Evolutionary conservation across 306 rosid species (phyloP).

Genomic region (Prunus davidiana): DNA sequence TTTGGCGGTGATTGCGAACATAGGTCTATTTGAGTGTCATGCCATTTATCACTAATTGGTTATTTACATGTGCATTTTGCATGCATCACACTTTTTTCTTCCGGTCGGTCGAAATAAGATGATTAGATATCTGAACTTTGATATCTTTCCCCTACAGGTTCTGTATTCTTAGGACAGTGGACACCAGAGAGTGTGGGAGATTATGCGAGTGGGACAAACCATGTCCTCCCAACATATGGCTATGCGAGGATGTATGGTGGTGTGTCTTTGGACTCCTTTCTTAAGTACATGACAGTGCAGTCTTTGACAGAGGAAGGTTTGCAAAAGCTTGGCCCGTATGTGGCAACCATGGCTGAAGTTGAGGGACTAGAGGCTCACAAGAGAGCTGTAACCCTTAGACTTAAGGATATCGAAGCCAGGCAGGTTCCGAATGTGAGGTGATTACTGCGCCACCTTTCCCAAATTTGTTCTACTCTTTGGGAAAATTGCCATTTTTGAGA

Average conservation of each 20-base stretch:
- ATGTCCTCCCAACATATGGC: conserved; percentile 97
- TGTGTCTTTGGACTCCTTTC: conserved; percentile 86
- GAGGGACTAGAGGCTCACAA: conserved; percentile 96
- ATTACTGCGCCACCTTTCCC: conserved; percentile 10
- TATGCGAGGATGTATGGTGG: conserved; percentile 99
- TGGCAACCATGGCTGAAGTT: conserved; percentile 89
- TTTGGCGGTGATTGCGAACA: not conserved
- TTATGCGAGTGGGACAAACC: conserved; percentile 97
- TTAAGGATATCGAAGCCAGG: conserved; percentile 78
- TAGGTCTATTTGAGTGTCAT: not conserved
- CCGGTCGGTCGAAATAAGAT: not conserved
- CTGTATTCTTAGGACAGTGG: conserved; percentile 92
- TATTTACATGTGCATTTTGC: not conserved
- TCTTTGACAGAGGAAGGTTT: conserved; percentile 95
- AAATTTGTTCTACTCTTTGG: not conserved
- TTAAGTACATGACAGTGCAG: conserved; percentile 89
- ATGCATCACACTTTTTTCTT: not conserved
- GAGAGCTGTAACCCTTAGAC: conserved; percentile 91
- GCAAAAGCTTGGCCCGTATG: conserved; percentile 77
- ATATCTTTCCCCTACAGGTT: conserved; percentile 46
- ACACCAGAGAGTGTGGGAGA: conserved; percentile 99
- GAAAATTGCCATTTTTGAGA: not conserved
- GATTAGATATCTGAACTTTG: not conserved
- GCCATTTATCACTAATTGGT: not conserved
- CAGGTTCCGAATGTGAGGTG: conserved; percentile 49